A percentile compares a stretch with the other conserved stretches of the same genome.
These are phyloP conservation scores for Boletus semigastroideus DNA, from an alignment of 1,284 basidiomycete species.

Conservation along the genomic window DNA sequence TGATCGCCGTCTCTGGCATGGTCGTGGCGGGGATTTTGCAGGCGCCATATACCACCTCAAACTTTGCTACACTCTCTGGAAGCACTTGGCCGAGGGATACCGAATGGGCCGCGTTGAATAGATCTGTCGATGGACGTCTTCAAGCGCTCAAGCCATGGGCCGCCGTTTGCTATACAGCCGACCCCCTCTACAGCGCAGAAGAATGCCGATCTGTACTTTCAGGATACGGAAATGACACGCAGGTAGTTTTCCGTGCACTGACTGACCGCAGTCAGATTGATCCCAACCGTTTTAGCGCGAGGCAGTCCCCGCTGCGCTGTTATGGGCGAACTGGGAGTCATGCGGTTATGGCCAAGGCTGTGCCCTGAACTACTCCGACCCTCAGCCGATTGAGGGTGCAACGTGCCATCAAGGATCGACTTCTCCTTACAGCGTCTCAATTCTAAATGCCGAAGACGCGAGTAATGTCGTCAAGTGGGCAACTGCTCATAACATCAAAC, in stretches of 20 bases:
- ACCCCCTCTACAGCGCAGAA: constrained; percentile 13
- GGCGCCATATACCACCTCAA: constrained; percentile 8
- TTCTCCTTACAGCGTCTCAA: constrained; percentile 19
- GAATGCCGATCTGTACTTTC: constrained; percentile 12
- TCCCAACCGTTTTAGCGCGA: constrained; percentile 12
- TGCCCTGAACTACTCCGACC: constrained; percentile 17
- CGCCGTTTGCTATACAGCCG: constrained; percentile 18
- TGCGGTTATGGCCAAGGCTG: constrained; percentile 21
- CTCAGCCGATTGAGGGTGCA: constrained; percentile 12
- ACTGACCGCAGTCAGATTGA: neutral
- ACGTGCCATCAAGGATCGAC: constrained; percentile 22
- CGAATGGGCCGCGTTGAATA: constrained; percentile 16
- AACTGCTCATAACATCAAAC: constrained; percentile 19
- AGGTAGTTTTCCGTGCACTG: constrained; percentile 3
- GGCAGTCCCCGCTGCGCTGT: constrained; percentile 13
- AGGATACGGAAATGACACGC: constrained; percentile 14
- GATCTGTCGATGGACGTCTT: constrained; percentile 17
- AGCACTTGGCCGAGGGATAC: constrained; percentile 9
- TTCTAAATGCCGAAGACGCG: constrained; percentile 20
- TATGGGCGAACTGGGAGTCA: constrained; percentile 26
- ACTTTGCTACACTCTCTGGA: constrained; percentile 6
- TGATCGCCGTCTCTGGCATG: neutral
- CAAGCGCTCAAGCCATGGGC: constrained; percentile 21
- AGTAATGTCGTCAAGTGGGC: constrained; percentile 25
- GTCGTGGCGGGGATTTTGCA: neutral